Evolutionary conservation across 2,329 filamentous ascomycete species (phyloP).

Genomic region (Ceratocystis destructans): DNA sequence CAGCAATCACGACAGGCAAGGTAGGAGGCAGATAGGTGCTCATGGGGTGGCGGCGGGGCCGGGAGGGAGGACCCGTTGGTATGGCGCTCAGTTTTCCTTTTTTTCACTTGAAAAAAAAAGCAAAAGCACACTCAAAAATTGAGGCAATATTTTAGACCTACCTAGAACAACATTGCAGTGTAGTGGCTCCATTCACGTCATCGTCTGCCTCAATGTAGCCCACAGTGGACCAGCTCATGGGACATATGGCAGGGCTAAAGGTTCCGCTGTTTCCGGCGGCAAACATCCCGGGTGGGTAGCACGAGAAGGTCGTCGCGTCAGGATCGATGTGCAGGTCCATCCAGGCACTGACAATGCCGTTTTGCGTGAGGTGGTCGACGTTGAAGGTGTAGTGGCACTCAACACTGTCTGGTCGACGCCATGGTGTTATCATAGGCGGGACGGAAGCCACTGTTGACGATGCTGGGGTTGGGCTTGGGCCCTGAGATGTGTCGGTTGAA

Average conservation of each 20-base stretch:
- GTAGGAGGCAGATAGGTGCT: neutral
- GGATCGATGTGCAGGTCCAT: constrained; percentile 28
- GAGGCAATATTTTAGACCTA: constrained; percentile 23
- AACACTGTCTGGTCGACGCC: constrained; percentile 26
- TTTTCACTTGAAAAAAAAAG: too few species aligned
- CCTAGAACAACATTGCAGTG: constrained; percentile 31
- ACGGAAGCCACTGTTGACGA: constrained; percentile 18
- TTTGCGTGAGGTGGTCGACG: constrained; percentile 23
- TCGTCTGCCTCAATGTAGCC: constrained; percentile 24
- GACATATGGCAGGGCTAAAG: constrained; percentile 31
- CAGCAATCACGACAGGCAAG: neutral
- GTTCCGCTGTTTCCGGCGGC: constrained; percentile 27
- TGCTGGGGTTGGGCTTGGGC: neutral
- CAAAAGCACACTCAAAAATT: too few species aligned
- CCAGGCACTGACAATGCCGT: constrained; percentile 26
- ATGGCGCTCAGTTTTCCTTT: too few species aligned
- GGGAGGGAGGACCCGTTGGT: neutral
- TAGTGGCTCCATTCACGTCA: constrained; percentile 26
- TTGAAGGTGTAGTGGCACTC: constrained; percentile 31
- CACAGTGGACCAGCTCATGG: constrained; percentile 30
- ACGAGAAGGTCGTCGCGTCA: constrained; percentile 29
- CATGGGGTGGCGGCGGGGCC: neutral
- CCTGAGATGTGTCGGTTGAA: neutral
- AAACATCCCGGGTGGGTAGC: constrained; percentile 32
- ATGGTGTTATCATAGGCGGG: constrained; percentile 30